A percentile compares a stretch with the other conserved stretches of the same genome.
phyloP scores from a whole-genome alignment of 2,329 filamentous ascomycete genomes.

The Colletotrichum sp. region DNA sequence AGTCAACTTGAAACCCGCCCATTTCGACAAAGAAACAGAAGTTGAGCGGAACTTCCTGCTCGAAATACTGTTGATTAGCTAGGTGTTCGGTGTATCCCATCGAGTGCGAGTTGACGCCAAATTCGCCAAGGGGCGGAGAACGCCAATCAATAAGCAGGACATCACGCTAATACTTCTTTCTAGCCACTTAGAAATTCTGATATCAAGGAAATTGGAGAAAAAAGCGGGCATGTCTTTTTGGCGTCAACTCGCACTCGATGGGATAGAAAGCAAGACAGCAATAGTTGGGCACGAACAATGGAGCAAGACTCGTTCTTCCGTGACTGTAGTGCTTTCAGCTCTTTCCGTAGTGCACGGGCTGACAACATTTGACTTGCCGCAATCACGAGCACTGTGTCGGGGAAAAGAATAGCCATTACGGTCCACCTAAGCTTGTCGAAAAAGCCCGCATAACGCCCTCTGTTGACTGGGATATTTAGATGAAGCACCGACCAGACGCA shows the following conservation, averaged over 20 bases:
- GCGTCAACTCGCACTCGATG: too few species aligned
- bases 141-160: too few species aligned
- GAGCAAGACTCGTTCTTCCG: not conserved
- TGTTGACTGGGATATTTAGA: conserved; percentile 35
- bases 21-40: conserved; percentile 35
- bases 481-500: conserved; percentile 42
- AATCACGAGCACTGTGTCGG: conserved; percentile 33
- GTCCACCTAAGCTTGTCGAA: conserved; percentile 32
- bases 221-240: too few species aligned
- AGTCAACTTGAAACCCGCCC: conserved; percentile 28
- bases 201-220: too few species aligned
- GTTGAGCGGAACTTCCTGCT: not conserved
- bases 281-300: not conserved
- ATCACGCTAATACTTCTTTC: too few species aligned
- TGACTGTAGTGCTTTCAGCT: not conserved
- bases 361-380: conserved; percentile 24
- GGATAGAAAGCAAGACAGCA: not conserved
- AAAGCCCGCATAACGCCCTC: not conserved
- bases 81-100: too few species aligned
- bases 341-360: not conserved
- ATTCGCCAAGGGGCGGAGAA: too few species aligned
- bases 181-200: too few species aligned
- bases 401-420: conserved; percentile 31
- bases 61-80: fast-evolving
- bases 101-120: too few species aligned